Base-by-base conservation (phyloP, 2,329 filamentous ascomycete genomes). In the Paracoccidioides brasiliensis region DNA sequence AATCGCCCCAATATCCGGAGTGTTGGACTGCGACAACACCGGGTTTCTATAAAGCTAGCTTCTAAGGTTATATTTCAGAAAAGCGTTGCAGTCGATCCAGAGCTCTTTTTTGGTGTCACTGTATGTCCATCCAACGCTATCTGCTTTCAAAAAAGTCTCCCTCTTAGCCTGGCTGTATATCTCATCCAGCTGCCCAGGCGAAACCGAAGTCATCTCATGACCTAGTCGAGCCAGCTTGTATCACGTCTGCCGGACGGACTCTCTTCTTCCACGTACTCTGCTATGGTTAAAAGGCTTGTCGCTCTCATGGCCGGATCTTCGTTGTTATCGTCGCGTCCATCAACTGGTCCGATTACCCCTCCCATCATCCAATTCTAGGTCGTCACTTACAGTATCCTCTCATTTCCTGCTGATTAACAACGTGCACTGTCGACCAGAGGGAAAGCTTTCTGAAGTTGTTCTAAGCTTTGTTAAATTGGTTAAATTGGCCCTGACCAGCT, bases 301-400 rank as follows among this genome's bases (percentile, higher is more conserved):
- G 60, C 63, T 63, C 64, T 61, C 64, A 67, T 66, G 64, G 65
- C 64, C 64, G 63, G 63, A 60, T 59, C 42, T 55, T 57, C 49
- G 45, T 58, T 15, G 7, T 38, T 48, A 45, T 8, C 37, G 33
- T 49, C 32, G n/a, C 15, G 40, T n/a, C 42, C 53, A 54, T 46
- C 35, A 15, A 32, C 41, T 28, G 52, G 43, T 53, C 41, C 32
- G 32, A 38, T 46, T 53, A 46, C 52, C 52, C 52, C 58, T 56
- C 55, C 59, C 60, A 57, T 60, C 58, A 56, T 54, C 56, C 5
- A 33, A 5, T 42, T 30, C 37, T 52, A 52, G 5, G 28, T 55
- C 54, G 56, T 32, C 22, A 32, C 40, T 22, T 52, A 37, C 28
- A 22, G 35, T n/a, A 10, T 9, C 9, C 12, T 2, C 45, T 5